Evolutionary conservation across 2,329 filamentous ascomycete genomes (phyloP).

Genomic region (Xylaria sp.): DNA sequence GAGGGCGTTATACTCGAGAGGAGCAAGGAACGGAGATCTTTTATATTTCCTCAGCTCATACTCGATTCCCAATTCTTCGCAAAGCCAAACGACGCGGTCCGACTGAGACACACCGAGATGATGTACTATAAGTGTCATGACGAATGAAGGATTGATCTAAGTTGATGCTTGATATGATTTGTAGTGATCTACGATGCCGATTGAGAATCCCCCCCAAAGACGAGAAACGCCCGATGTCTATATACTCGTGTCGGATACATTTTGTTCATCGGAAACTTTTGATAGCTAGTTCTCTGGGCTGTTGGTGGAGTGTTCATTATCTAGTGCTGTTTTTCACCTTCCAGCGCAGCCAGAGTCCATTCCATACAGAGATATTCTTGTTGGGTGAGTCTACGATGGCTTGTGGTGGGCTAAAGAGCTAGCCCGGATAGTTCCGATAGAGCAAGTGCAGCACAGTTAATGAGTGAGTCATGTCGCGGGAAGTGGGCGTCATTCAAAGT

Average conservation of each 20-base stretch:
- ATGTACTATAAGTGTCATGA: conserved; percentile 36
- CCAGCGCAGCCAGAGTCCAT: background rate
- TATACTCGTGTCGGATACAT: background rate
- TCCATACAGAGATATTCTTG: background rate
- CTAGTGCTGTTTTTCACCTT: background rate
- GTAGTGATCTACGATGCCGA: background rate
- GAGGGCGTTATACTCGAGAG: conserved; percentile 23
- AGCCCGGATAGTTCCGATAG: no score
- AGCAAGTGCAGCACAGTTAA: background rate
- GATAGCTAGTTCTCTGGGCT: background rate
- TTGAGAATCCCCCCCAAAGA: background rate
- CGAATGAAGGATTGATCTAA: background rate
- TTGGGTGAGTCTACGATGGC: background rate
- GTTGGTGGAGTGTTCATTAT: background rate
- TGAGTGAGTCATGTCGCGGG: background rate
- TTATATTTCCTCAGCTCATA: conserved; percentile 33
- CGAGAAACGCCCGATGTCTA: background rate
- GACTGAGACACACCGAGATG: conserved; percentile 37
- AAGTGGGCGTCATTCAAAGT: background rate
- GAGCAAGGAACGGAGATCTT: conserved; percentile 21
- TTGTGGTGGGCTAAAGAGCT: background rate
- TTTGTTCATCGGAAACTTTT: background rate
- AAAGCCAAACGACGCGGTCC: conserved; percentile 38
- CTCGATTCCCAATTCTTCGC: conserved; percentile 33
- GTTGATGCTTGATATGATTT: background rate